Evolutionary conservation across 257 asterid species (phyloP).

Genomic region (Hygrophila difformis): DNA sequence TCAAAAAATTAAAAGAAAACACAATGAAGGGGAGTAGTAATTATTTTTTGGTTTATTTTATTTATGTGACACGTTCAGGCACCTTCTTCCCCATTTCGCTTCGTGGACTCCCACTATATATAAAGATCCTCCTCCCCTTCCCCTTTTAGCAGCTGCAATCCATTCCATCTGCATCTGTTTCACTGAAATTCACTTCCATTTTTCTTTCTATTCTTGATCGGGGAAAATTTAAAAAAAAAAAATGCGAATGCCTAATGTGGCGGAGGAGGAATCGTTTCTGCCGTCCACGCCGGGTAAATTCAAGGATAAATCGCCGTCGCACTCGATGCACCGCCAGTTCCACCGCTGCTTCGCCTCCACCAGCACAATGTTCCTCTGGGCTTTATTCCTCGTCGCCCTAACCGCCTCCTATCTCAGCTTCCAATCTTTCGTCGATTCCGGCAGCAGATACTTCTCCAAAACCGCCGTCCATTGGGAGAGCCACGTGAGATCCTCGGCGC

Average conservation of each 20-base stretch:
- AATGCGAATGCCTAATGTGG: conserved; percentile 33
- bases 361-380: conserved; percentile 51
- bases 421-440: conserved; percentile 51
- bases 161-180: conserved; percentile 38
- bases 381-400: conserved; percentile 45
- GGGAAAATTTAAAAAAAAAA: neutral
- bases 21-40: conserved; percentile 7
- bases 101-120: conserved; percentile 42
- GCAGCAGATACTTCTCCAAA: conserved; percentile 40
- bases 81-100: conserved; percentile 21
- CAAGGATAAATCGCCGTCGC: conserved; percentile 23
- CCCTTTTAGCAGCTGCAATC: conserved; percentile 41
- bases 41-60: too few species aligned
- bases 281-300: conserved; percentile 49
- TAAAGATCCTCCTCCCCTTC: conserved; percentile 5
- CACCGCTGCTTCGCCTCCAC: conserved; percentile 49
- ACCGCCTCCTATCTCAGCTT: conserved; percentile 70
- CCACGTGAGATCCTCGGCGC: conserved; percentile 41
- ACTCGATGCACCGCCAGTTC: conserved; percentile 30
- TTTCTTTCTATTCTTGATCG: neutral
- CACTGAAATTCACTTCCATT: neutral
- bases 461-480: conserved; percentile 59
- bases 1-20: neutral
- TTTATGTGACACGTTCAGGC: conserved; percentile 53
- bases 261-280: conserved; percentile 28